Evolutionary conservation across 495 filamentous ascomycete genomes (phyloP), one percentile per base, ranked within the genome.

Genomic region (Aspergillus cavernicola): DNA sequence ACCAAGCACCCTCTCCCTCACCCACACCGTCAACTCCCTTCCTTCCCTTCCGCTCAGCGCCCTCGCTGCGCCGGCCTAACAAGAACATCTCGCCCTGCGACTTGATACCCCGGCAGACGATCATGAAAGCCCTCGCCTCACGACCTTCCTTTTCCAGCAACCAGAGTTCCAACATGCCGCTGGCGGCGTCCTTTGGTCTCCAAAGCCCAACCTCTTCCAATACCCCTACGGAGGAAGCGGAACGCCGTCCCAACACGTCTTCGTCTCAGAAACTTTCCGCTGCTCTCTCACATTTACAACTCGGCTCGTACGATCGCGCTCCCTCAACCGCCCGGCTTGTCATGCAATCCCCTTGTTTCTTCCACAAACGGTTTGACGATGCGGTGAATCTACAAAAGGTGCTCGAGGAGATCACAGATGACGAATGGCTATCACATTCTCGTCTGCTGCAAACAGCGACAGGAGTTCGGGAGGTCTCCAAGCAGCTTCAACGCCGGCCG

Each of bases 351-450:
- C 93, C 93, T 0, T 97, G 95, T 70, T 97, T 92, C 71, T 97
- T 96, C 78, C 93, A 98, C 69, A 86, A 92, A 69, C 81, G 90
- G 35, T 97, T 98, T 64, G 93, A 96, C 52, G 89, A 95, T 65
- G 91, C 91, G 7, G 89, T 98, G 56, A 91, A 98, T 67, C 86
- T 97, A 37, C 88, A 95, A 50, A 95, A 87, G 65, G 91, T 98
- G 2, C 78, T 98, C 1, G 93, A 97, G 66, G 93, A 98, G 72
- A 95, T 97, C 40, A 72, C 77, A 6, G 88, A 87, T 44, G 90
- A 96, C 66, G 90, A 96, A 55, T 90, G 80, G 72, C 82, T 95
- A 65, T 95, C 89, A 15, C 95, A 97, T 69, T 95, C 89, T 3
- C 84, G 91, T 22, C 78, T 98, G 24, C 85, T 97, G 45, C 92